Evolutionary conservation across 768 basidiomycete genomes (phyloP).

Genomic region (Tricholoma hemisulphureum): DNA sequence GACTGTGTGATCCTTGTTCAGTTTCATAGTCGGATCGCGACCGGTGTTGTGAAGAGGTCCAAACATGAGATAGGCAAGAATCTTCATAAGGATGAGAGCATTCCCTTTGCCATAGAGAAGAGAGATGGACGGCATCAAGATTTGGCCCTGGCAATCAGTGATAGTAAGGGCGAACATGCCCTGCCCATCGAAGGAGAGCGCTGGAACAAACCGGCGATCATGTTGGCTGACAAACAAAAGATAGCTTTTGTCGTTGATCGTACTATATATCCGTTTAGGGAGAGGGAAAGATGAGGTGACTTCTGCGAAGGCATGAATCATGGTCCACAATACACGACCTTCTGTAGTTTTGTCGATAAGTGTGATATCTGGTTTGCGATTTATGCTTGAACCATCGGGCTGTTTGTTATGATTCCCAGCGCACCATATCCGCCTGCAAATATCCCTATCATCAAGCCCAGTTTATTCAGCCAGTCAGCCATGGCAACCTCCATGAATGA

Average conservation of each 20-base stretch:
- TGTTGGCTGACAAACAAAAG: not conserved
- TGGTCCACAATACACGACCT: not conserved
- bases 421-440: not conserved
- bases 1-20: not conserved
- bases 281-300: not conserved
- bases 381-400: not conserved
- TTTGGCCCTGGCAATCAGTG: too few relatives aligned
- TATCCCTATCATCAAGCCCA: not conserved
- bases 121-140: too few relatives aligned
- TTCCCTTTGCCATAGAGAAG: not conserved
- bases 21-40: not conserved
- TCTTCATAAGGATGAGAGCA: not conserved
- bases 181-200: not conserved
- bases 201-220: not conserved
- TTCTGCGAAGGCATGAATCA: not conserved
- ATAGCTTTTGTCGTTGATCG: not conserved
- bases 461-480: not conserved
- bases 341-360: not conserved
- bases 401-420: not conserved
- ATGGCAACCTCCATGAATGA: not conserved
- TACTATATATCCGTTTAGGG: not conserved
- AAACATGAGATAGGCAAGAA: not conserved
- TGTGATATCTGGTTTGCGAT: not conserved
- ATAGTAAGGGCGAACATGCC: too few relatives aligned
- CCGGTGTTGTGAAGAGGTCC: not conserved